phyloP scores from a whole-genome alignment of 2,329 filamentous ascomycete genomes.

The Aspergillus tanneri region DNA sequence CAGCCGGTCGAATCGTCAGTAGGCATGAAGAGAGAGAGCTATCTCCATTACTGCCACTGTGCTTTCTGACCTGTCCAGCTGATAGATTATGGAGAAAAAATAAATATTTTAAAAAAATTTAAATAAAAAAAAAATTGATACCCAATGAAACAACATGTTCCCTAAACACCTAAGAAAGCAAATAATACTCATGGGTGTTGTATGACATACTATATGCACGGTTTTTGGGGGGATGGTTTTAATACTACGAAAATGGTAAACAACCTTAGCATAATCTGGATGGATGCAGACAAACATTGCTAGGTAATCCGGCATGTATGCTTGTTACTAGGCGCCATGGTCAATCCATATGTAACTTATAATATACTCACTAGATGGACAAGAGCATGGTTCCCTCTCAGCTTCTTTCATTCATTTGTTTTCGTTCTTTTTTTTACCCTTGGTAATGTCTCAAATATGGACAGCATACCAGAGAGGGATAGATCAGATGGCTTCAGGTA shows the following conservation, averaged over 20 bases:
- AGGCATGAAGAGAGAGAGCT: not conserved
- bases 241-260: too few relatives aligned
- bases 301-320: not conserved
- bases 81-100: conserved; percentile 14
- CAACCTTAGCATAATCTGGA: too few relatives aligned
- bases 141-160: not conserved
- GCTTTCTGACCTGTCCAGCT: conserved; percentile 25
- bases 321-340: not conserved
- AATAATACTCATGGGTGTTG: not conserved
- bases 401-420: too few relatives aligned
- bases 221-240: too few relatives aligned
- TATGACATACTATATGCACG: too few relatives aligned
- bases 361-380: too few relatives aligned
- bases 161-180: not conserved
- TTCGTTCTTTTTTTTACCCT: not conserved
- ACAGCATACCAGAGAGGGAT: not conserved
- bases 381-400: too few relatives aligned
- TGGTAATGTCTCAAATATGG: not conserved
- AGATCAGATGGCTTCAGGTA: too few relatives aligned
- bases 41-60: not conserved
- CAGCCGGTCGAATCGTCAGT: not conserved
- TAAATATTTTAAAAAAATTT: conserved; percentile 1
- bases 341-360: not conserved
- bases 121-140: conserved; percentile 3
- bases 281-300: conserved; percentile 14